phyloP scores from a whole-genome alignment of 257 asterid genomes.

The Cynanchum wilfordii region DNA sequence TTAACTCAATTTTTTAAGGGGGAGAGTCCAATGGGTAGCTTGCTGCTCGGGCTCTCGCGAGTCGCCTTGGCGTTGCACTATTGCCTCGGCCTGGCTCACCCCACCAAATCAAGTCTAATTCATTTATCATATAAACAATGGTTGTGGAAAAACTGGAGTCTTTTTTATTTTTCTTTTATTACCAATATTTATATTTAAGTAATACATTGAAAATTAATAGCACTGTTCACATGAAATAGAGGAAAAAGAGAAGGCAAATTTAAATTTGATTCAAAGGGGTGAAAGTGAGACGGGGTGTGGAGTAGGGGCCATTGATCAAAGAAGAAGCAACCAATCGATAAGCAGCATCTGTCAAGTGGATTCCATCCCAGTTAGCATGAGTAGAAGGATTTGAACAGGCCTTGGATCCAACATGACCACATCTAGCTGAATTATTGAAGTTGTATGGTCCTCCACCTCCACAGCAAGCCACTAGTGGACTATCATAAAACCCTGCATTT shows the following conservation, averaged over 20 bases:
- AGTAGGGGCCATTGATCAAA: slow-evolving; percentile 46
- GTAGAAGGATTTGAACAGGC: slow-evolving; percentile 43
- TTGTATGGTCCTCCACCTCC: slow-evolving; percentile 91
- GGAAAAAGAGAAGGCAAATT: background rate
- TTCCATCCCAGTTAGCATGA: slow-evolving; percentile 62
- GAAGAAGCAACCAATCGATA: slow-evolving; percentile 49
- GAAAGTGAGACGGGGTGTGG: slow-evolving; percentile 44
- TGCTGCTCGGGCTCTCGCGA: too few relatives aligned
- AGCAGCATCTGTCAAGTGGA: slow-evolving; percentile 70
- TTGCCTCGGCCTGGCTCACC: too few relatives aligned
- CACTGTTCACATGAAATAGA: too few relatives aligned
- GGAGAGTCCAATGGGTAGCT: too few relatives aligned
- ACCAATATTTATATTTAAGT: too few relatives aligned
- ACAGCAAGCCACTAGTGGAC: slow-evolving; percentile 51
- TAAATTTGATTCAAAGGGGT: slow-evolving; percentile 27
- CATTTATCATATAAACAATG: too few relatives aligned
- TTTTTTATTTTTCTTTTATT: too few relatives aligned
- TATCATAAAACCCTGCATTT: slow-evolving; percentile 43
- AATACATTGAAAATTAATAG: too few relatives aligned
- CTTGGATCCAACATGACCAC: slow-evolving; percentile 65
- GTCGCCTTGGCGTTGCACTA: too few relatives aligned
- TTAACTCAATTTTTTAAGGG: slow-evolving; percentile 1
- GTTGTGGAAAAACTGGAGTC: too few relatives aligned
- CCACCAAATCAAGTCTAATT: too few relatives aligned
- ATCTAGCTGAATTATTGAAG: slow-evolving; percentile 65